Evolutionary conservation across 2,329 filamentous ascomycete species (phyloP).

Genomic region (Diaporthe australafricana): DNA sequence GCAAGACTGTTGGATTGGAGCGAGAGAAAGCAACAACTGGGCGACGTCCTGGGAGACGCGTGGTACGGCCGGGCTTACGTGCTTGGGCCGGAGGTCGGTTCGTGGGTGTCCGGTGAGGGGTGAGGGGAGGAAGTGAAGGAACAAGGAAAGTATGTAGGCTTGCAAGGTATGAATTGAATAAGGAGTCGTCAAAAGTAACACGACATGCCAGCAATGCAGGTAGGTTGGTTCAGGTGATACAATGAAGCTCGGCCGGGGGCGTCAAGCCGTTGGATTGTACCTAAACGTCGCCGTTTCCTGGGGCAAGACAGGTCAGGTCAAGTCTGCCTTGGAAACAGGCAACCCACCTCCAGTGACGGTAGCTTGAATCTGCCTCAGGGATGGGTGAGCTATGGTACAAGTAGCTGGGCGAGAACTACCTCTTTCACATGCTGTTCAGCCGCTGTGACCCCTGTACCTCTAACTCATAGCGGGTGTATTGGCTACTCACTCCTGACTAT

Average conservation of each 20-base stretch:
- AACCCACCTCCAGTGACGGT: background rate
- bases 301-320: background rate
- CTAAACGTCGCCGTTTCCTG: background rate
- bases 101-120: background rate
- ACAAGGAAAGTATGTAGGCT: background rate
- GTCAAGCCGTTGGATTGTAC: conserved; percentile 11
- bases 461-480: background rate
- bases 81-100: background rate
- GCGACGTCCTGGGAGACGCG: background rate
- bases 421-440: conserved; percentile 16
- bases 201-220: conserved; percentile 18
- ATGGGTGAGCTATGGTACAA: background rate
- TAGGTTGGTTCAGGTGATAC: conserved; percentile 10
- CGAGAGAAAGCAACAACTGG: background rate
- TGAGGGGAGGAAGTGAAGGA: background rate
- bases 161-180: background rate
- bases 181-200: background rate
- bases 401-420: background rate
- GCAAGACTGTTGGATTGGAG: background rate
- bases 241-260: conserved; percentile 1
- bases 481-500: background rate
- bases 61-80: background rate
- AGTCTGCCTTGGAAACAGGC: conserved; percentile 20
- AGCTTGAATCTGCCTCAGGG: conserved; percentile 13
- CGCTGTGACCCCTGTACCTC: background rate